phyloP scores from a whole-genome alignment of 2,329 filamentous ascomycete species.

The Microdochium bolleyi region DNA sequence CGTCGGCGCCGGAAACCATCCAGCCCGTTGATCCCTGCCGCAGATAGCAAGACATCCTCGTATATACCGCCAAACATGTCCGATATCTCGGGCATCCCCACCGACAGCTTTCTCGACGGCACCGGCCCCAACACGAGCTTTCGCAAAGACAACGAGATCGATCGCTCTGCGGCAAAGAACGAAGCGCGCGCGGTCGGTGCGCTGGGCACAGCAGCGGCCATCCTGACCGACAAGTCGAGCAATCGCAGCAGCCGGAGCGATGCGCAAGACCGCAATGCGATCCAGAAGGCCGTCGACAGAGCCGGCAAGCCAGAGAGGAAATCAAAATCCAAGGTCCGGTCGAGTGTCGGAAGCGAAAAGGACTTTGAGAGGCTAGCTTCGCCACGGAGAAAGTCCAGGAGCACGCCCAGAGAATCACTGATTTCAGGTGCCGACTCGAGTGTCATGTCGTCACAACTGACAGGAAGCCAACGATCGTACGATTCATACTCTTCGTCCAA shows the following conservation, averaged over 20 bases:
- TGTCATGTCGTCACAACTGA: slow-evolving; percentile 43
- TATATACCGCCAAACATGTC: slow-evolving; percentile 64
- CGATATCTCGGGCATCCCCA: slow-evolving; percentile 73
- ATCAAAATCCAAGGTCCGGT: slow-evolving; percentile 39
- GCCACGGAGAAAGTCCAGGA: slow-evolving; percentile 41
- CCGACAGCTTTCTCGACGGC: slow-evolving; percentile 55
- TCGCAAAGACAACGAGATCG: slow-evolving; percentile 27
- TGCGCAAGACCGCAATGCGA: slow-evolving; percentile 29
- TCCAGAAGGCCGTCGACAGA: slow-evolving; percentile 25
- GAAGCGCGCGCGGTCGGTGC: slow-evolving; percentile 27
- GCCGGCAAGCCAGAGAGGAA: slow-evolving; percentile 41
- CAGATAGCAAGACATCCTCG: slow-evolving; percentile 46
- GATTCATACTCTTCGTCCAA: slow-evolving; percentile 47
- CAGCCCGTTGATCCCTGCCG: slow-evolving; percentile 57
- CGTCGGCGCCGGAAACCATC: slow-evolving; percentile 46
- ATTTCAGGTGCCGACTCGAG: slow-evolving; percentile 47
- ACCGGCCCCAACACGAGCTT: slow-evolving; percentile 33
- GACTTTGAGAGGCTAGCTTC: slow-evolving; percentile 36
- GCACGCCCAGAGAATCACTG: slow-evolving; percentile 42
- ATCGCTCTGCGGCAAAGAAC: slow-evolving; percentile 28
- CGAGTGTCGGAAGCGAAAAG: slow-evolving; percentile 40
- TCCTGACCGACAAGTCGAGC: slow-evolving; percentile 31
- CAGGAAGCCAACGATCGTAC: slow-evolving; percentile 46
- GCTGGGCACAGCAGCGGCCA: slow-evolving; percentile 3
- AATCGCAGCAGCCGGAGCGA: slow-evolving; percentile 31